Conservation (phyloP, 345 rosid genomes). For the Noccaea caerulescens region DNA sequence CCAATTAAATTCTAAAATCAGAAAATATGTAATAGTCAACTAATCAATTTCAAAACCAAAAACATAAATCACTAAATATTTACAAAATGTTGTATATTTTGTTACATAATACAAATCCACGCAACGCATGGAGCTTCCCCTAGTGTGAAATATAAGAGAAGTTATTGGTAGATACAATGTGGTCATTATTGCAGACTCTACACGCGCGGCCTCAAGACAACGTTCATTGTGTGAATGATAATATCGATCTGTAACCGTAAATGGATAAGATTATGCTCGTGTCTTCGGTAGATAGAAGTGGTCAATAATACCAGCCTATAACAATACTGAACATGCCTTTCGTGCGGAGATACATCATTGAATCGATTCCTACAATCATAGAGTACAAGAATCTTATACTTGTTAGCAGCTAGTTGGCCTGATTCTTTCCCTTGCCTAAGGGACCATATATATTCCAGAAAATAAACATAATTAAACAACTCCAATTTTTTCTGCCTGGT, state of each 20-base stretch:
- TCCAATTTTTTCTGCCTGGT: not conserved
- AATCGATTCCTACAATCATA: not conserved
- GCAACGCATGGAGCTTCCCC: too few relatives aligned
- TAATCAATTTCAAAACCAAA: too few relatives aligned
- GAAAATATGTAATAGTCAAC: too few relatives aligned
- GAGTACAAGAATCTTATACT: not conserved
- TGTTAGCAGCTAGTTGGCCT: constrained; percentile 3
- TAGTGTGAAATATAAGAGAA: not conserved
- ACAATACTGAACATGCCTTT: not conserved
- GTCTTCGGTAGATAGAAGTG: not conserved
- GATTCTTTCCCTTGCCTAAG: constrained; percentile 1
- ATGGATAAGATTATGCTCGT: not conserved
- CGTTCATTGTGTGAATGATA: not conserved
- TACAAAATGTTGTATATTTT: too few relatives aligned
- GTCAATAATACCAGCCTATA: constrained; percentile 4
- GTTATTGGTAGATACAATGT: not conserved
- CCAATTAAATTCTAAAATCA: too few relatives aligned
- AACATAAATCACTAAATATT: too few relatives aligned
- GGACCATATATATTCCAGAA: constrained; percentile 20
- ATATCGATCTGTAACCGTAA: not conserved
- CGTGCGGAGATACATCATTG: not conserved
- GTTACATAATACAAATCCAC: too few relatives aligned
- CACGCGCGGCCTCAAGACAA: not conserved
- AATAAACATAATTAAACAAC: not conserved
- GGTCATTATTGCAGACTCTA: not conserved